Conservation (phyloP, 305 asterid species). For the Fraxinus latifolia region DNA sequence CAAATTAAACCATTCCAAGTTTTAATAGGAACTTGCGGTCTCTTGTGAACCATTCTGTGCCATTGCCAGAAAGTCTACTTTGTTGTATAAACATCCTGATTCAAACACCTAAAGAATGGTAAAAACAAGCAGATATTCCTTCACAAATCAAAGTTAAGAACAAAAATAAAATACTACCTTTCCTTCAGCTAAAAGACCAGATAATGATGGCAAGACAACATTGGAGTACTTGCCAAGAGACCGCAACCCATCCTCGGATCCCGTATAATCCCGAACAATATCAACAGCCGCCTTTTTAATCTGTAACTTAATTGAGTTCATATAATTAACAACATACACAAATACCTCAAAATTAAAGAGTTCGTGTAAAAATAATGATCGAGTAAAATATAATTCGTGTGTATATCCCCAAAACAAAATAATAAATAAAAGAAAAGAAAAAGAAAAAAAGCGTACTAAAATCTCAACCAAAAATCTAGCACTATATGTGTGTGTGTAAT, state of each 20-base stretch:
- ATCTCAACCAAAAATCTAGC: not conserved
- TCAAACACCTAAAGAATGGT: not conserved
- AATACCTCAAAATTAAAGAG: not conserved
- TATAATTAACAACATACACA: not conserved
- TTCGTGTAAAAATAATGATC: not conserved
- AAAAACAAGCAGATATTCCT: not conserved
- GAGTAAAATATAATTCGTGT: not conserved
- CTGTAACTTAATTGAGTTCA: slow-evolving; percentile 29
- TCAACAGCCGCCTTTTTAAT: slow-evolving; percentile 73
- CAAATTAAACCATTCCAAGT: not conserved
- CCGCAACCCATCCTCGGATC: slow-evolving; percentile 80
- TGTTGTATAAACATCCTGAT: not conserved
- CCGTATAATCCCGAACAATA: slow-evolving; percentile 86
- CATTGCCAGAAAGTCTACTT: not conserved
- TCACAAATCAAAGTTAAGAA: not conserved
- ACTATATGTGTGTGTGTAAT: not conserved
- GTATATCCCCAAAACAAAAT: not conserved
- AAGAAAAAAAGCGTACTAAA: not conserved
- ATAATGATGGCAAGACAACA: slow-evolving; percentile 55
- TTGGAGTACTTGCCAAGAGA: slow-evolving; percentile 60
- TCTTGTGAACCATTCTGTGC: not conserved
- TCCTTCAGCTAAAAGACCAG: slow-evolving; percentile 59
- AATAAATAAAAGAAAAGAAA: not conserved
- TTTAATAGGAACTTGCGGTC: too few relatives aligned
- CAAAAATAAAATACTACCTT: slow-evolving; percentile 41